Evolutionary conservation across 345 rosid genomes (phyloP).

Genomic region (Mangifera indica): DNA sequence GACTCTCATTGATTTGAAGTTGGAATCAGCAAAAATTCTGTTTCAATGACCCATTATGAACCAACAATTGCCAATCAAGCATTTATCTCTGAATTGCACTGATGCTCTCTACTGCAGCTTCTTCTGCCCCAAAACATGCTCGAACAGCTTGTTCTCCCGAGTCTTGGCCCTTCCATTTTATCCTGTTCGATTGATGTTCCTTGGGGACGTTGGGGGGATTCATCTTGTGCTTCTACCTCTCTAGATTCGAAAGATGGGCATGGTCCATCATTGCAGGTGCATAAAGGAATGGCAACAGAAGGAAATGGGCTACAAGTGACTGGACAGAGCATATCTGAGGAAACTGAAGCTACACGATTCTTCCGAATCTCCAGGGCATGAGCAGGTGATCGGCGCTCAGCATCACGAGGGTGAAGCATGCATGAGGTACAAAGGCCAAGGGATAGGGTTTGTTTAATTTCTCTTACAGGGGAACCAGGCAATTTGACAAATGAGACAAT

Average conservation of each 20-base stretch:
- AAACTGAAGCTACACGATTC: constrained; percentile 67
- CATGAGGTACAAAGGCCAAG: constrained; percentile 92
- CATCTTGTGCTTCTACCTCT: constrained; percentile 50
- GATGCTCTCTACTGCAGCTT: constrained; percentile 98
- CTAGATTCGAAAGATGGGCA: constrained; percentile 75
- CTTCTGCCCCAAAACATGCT: constrained; percentile 99
- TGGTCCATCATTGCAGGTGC: constrained; percentile 83
- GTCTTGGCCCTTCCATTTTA: constrained; percentile 69
- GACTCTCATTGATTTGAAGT: background rate
- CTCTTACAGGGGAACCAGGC: constrained; percentile 66
- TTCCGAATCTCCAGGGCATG: constrained; percentile 59
- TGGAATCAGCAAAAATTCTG: background rate
- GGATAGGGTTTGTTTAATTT: constrained; percentile 56
- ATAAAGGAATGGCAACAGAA: constrained; percentile 76
- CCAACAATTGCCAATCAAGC: constrained; percentile 44
- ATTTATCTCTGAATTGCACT: constrained; percentile 95
- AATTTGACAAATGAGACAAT: constrained; percentile 68
- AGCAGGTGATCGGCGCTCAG: constrained; percentile 55
- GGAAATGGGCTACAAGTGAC: constrained; percentile 97
- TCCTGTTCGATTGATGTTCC: constrained; percentile 49
- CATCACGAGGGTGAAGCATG: constrained; percentile 74
- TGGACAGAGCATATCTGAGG: constrained; percentile 85
- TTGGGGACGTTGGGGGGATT: constrained; percentile 47
- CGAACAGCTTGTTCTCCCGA: constrained; percentile 87
- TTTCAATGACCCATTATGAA: no score